Base-by-base conservation (phyloP, 2,329 filamentous ascomycete genomes). In the Diplocarpon rosae region DNA sequence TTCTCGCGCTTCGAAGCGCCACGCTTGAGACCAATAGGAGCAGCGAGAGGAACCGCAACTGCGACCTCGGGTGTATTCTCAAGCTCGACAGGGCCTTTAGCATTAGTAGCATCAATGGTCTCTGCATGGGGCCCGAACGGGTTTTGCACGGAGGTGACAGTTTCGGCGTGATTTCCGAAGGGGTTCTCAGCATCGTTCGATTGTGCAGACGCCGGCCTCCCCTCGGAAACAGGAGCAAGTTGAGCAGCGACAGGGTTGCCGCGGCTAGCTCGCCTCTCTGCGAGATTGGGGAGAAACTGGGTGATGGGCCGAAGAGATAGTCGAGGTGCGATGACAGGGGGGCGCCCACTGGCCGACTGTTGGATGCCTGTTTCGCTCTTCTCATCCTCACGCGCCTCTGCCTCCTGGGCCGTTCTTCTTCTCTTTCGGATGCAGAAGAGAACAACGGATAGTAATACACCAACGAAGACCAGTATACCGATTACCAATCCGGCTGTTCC, bases 281-380 rank as follows among this genome's bases (percentile, higher is more conserved):
- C 45, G 48, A 85, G 73, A 58, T 76, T 79, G 5, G 86, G 84
- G 32, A 85, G 72, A 65, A 95, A 89, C 57, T 92, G 80, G 33
- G 86, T 90, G 39, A 92, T 76, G 2, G 88, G 88, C 39, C 87
- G 82, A 43, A 95, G 52, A 59, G 86, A 93, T 49, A 95, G 73
- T 50, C 82, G 82, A n/a, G 88, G 87, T 36, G 88, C 80, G 29
- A 68, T 73, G 27, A 71, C 69, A 51, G 52, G 38, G 49, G 56
- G 52, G 14, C 53, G 54, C 14, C 45, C 46, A 31, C 48, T 53
- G 17, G 52, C 47, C 42, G 52, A 29, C 14, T 42, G 49, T 35
- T 37, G 41, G 37, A 46, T 42, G 48, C 71, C 66, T 12, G 65
- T 66, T 11, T 65, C 62, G 30, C 4, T 14, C 30, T 32, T 32